Evolutionary conservation across 352 stramenopile species (phyloP).

Genomic region (Elongisporangium undulatum): DNA sequence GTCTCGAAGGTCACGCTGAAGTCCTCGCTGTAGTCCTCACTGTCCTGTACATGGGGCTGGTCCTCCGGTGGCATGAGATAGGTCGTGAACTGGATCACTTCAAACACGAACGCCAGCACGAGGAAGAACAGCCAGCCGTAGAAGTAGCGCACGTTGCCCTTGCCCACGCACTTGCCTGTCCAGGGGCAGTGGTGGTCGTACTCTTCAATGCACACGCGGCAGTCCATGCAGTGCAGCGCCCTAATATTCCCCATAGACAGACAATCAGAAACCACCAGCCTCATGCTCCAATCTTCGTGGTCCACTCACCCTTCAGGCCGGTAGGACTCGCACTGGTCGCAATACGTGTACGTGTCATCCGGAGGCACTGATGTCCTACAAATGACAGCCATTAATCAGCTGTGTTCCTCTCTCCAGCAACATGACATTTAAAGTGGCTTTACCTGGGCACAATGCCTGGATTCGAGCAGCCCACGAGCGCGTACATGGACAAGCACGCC

Average conservation of each 20-base stretch:
- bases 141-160: slow-evolving; percentile 76
- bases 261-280: not conserved
- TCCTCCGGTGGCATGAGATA: slow-evolving; percentile 74
- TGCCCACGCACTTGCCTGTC: slow-evolving; percentile 90
- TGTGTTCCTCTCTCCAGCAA: not conserved
- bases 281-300: not conserved
- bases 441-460: slow-evolving; percentile 63
- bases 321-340: slow-evolving; percentile 75
- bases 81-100: slow-evolving; percentile 85
- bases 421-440: slow-evolving; percentile 3
- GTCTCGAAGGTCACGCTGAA: not conserved
- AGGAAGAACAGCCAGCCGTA: slow-evolving; percentile 84
- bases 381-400: slow-evolving; percentile 2
- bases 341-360: slow-evolving; percentile 70
- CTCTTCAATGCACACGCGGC: slow-evolving; percentile 81
- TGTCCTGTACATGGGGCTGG: slow-evolving; percentile 23
- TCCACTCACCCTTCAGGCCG: slow-evolving; percentile 55
- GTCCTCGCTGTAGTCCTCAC: not conserved
- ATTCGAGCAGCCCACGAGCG: slow-evolving; percentile 66
- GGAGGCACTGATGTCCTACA: slow-evolving; percentile 25
- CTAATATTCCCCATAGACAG: slow-evolving; percentile 18
- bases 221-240: slow-evolving; percentile 84
- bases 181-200: slow-evolving; percentile 93
- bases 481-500: slow-evolving; percentile 61
- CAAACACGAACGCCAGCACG: slow-evolving; percentile 83